A percentile compares a stretch with the other conserved stretches of the same genome.
Conservation (phyloP, 2,329 filamentous ascomycete species). For the Aspergillus ruber region DNA sequence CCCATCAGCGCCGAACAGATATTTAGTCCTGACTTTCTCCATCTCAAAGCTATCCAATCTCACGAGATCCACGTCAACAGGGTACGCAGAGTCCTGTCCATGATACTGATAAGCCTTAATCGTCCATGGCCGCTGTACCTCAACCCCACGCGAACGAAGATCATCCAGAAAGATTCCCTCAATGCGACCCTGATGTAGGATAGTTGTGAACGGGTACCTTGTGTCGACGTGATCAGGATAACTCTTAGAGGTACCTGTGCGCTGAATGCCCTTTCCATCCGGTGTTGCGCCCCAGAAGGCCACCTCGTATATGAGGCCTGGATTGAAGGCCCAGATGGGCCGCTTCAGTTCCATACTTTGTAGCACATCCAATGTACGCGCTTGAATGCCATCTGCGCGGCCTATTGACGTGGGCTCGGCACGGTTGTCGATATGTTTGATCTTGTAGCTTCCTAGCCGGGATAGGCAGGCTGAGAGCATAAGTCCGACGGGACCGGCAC, state of each 20-base stretch:
- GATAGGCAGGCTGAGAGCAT: neutral
- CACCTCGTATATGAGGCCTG: constrained; percentile 2
- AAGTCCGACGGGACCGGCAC: neutral
- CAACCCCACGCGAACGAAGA: neutral
- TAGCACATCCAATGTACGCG: constrained; percentile 2
- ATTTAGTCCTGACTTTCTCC: neutral
- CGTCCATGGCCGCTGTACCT: neutral
- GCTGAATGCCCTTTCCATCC: constrained; percentile 1
- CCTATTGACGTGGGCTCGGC: constrained; percentile 1
- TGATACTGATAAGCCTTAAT: neutral
- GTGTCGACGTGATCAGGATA: constrained; percentile 3
- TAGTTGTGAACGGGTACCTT: neutral
- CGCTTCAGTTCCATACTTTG: constrained; percentile 1
- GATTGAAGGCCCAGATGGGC: constrained; percentile 2
- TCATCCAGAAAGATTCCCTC: neutral
- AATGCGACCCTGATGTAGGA: constrained; percentile 1
- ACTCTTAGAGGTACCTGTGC: neutral
- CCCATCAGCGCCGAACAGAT: neutral
- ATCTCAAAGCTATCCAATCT: neutral
- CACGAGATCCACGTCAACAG: neutral
- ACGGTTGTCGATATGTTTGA: constrained; percentile 4
- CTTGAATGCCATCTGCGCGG: constrained; percentile 2
- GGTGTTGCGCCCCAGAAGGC: constrained; percentile 1
- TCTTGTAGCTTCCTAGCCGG: neutral
- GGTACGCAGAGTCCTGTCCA: neutral